phyloP scores from a whole-genome alignment of 805 yeast species.

The Metschnikowia noctiluminum region DNA sequence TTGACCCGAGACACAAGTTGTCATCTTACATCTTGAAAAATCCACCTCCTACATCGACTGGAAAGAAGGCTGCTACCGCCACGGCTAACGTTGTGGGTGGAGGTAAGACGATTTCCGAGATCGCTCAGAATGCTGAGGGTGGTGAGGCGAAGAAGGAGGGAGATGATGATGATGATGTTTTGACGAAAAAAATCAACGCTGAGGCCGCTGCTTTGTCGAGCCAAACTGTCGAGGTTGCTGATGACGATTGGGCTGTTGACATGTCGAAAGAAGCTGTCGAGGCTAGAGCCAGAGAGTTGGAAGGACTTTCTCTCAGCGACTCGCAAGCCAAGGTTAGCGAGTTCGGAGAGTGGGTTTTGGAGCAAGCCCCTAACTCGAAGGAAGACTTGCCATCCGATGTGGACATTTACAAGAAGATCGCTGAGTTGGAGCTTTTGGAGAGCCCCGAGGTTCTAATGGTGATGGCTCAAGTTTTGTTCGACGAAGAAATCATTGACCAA shows the following conservation, averaged over 20 bases:
- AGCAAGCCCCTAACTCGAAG: conserved; percentile 49
- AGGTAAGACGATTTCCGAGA: conserved; percentile 75
- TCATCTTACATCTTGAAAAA: conserved; percentile 86
- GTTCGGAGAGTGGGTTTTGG: conserved; percentile 85
- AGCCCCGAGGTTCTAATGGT: conserved; percentile 84
- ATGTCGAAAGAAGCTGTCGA: conserved; percentile 94
- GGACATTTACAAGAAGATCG: conserved; percentile 88
- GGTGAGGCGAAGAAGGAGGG: conserved; percentile 37
- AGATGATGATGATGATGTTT: conserved; percentile 66
- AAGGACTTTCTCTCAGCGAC: conserved; percentile 52
- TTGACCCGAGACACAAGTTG: conserved; percentile 84
- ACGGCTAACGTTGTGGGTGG: conserved; percentile 88
- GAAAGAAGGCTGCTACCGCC: conserved; percentile 81
- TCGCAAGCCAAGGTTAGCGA: conserved; percentile 58
- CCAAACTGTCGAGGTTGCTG: conserved; percentile 61
- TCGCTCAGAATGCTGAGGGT: conserved; percentile 52
- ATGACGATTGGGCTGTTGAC: conserved; percentile 97
- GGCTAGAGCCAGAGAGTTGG: conserved; percentile 85
- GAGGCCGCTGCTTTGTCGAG: conserved; percentile 68
- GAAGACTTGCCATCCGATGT: conserved; percentile 73
- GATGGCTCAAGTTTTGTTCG: conserved; percentile 85
- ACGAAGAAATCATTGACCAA: conserved; percentile 69
- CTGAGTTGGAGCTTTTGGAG: conserved; percentile 67
- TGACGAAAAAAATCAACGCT: conserved; percentile 76
- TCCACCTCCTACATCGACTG: conserved; percentile 65